Evolutionary conservation across 768 basidiomycete species (phyloP), one percentile per base, ranked within the genome.

Genomic region (Lepiota venenata): DNA sequence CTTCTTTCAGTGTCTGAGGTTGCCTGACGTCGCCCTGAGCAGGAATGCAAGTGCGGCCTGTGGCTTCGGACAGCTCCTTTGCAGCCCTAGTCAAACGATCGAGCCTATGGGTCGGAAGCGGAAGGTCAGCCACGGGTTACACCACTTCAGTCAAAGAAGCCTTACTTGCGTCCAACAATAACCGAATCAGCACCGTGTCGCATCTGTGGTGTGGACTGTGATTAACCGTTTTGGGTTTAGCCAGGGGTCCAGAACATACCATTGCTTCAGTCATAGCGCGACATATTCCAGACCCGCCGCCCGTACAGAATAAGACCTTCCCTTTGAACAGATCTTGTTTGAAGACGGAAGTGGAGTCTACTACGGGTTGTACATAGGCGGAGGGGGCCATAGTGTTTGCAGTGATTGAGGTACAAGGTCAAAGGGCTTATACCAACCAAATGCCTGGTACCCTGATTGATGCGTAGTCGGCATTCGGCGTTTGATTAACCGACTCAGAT

Each of bases 251-350:
- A 39, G 38, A 48, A 70, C 84, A 46, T 68, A 94, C 91, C 63
- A 96, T 74, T 18, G 85, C 81, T 64, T 91, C 83, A 35, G 88
- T 89, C 87, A 96, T 94, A 46, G 74, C 82, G 61, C 87, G 86
- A 73, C 94, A 93, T 71, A 99, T 98, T 14, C 95, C 96, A 55
- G 91, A 91, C 2, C 89, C 89, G 14, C 93, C 94, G 36, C 93
- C 94, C 0, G 93, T 96, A 71, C 88, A 93, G 71, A 92, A 90
- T 3, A 91, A 73, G 18, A 95, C 91, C 66, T 95, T 97, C 56
- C 89, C 93, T 58, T 85, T 83, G 82, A 96, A 96, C 27, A 98
- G 77, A 59, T 90, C 86, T 1, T 72, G 64, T 60, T 83, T 85
- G 79, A 96, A 98, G 51, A 89, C 73, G 39, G 79, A 62, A 0